Evolutionary conservation across 2,329 filamentous ascomycete genomes (phyloP).

Genomic region (Tolypocladium pustulatum): DNA sequence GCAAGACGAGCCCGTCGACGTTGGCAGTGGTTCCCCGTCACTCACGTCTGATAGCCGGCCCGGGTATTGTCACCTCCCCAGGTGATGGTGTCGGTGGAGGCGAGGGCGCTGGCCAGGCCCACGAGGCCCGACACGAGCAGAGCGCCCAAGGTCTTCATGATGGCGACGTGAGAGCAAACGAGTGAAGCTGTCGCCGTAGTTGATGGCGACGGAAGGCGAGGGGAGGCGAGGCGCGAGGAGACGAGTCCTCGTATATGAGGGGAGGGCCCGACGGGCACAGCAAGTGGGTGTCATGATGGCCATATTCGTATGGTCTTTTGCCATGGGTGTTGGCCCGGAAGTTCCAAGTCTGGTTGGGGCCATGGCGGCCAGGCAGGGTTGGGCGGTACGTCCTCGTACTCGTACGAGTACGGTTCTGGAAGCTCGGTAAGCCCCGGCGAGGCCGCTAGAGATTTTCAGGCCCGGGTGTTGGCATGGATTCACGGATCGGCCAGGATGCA

Average conservation of each 20-base stretch:
- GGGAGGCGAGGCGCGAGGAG: not conserved
- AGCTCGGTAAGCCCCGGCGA: not conserved
- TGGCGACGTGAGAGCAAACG: not conserved
- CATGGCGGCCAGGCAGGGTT: not conserved
- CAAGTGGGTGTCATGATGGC: not conserved
- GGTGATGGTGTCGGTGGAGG: constrained; percentile 44
- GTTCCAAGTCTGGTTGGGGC: not conserved
- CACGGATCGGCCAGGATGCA: not conserved
- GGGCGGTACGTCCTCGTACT: not conserved
- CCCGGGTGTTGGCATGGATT: not conserved
- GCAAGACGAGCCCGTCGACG: not conserved
- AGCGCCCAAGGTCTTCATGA: constrained; percentile 14
- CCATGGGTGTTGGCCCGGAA: not conserved
- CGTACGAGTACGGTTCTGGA: not conserved
- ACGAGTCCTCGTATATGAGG: not conserved
- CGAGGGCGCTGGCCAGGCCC: constrained; percentile 24
- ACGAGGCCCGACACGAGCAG: constrained; percentile 21
- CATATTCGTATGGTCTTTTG: not conserved
- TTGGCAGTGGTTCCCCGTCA: not conserved
- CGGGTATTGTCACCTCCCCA: constrained; percentile 48
- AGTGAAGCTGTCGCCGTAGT: not conserved
- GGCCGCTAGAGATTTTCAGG: not conserved
- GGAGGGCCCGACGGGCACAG: not conserved
- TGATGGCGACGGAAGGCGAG: not conserved
- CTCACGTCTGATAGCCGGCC: constrained; percentile 41